Evolutionary conservation across 1,284 basidiomycete species (phyloP).

Genomic region (Leucoagaricus sp.): DNA sequence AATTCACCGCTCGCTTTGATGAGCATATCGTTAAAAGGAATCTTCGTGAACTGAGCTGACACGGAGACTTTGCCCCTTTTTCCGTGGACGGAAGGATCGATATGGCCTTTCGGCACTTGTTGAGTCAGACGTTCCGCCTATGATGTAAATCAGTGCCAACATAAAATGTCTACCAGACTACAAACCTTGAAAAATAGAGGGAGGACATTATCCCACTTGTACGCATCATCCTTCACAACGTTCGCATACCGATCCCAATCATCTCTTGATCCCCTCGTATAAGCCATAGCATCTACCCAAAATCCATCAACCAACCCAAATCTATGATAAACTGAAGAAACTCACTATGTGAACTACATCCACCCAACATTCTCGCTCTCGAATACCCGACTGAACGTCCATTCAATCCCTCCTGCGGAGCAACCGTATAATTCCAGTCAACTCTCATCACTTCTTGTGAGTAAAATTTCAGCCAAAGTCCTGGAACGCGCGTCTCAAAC

Average conservation of each 20-base stretch:
- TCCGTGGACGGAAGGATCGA: constrained; percentile 15
- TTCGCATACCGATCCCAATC: constrained; percentile 12
- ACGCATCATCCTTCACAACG: background rate
- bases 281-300: constrained; percentile 9
- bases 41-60: background rate
- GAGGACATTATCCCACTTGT: constrained; percentile 2
- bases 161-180: background rate
- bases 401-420: constrained; percentile 17
- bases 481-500: constrained; percentile 16
- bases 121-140: background rate
- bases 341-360: constrained; percentile 30
- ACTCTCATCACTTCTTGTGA: no score
- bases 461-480: background rate
- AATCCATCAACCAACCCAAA: background rate
- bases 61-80: constrained; percentile 5
- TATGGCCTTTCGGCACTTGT: background rate
- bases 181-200: constrained; percentile 7
- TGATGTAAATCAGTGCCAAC: background rate
- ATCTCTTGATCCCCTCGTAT: constrained; percentile 14
- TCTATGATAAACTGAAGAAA: background rate
- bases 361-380: constrained; percentile 29
- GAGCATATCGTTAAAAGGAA: constrained; percentile 4
- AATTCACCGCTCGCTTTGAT: constrained; percentile 7
- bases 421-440: constrained; percentile 22
- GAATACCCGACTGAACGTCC: constrained; percentile 16